Base-by-base conservation (phyloP, 345 rosid genomes). In the Bruguiera parviflora region DNA sequence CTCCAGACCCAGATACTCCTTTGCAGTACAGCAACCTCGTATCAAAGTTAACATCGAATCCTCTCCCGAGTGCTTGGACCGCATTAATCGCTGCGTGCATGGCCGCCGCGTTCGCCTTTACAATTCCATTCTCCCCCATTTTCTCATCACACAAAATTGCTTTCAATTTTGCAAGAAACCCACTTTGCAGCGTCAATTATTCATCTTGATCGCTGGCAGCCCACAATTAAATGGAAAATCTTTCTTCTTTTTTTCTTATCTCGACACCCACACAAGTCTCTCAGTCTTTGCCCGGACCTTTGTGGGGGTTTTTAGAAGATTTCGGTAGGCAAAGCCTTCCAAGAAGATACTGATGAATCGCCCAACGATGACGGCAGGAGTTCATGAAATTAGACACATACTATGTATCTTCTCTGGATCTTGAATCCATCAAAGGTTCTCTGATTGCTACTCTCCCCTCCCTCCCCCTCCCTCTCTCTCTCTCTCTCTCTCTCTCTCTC, bases 11-110 rank as follows among this genome's bases (percentile, higher is more conserved):
- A 0, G 78, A 75, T n/a, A 68, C 74, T 11, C 94, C 94, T 74
- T 89, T 89, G 68, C 95, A 89, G 28, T 89, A 87, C 75, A 89
- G 52, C 78, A 89, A 71, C 84, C 95, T 85, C 46, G 91, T 84
- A 71, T 89, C 95, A 33, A 71, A 85, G 67, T 87, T 89, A 43
- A 82, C 91, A 79, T 87, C 95, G 53, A 89, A 89, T 3, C 95
- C 95, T 66, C 88, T 83, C 61, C 95, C 95, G 25, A 89, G 67
- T 6, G 89, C 91, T 75, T 84, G 85, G 39, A 85, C 89, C 0
- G 91, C 79, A 77, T 81, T 89, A 61, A 72, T 66, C 47, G 89
- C 95, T 18, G 89, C 81, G 74, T 83, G 86, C 80, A 77, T 16
- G 21, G 85, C 86, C 15, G 84, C 88, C 21, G 80, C 85, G 65